Evolutionary conservation across 768 basidiomycete species (phyloP).

Genomic region (Hydnomerulius pinastri): DNA sequence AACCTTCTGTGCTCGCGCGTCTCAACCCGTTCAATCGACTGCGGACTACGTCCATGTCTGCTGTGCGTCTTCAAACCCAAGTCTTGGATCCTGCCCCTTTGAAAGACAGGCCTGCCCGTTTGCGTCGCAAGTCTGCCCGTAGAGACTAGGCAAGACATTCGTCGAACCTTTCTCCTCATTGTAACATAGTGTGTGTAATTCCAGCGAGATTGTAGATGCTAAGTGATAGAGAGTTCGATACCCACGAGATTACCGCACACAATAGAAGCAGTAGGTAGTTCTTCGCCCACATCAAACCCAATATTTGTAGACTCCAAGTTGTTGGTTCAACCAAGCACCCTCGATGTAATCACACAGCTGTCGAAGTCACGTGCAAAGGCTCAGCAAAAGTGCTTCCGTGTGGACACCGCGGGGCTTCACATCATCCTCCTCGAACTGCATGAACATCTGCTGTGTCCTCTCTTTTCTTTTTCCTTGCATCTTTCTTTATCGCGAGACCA

Average conservation of each 20-base stretch:
- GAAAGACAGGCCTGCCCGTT: conserved; percentile 10
- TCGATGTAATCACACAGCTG: conserved; percentile 5
- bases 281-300: too few relatives aligned
- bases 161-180: not conserved
- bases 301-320: too few relatives aligned
- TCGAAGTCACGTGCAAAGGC: not conserved
- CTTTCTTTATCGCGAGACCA: not conserved
- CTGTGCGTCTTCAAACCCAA: not conserved
- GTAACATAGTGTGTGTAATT: too few relatives aligned
- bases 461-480: not conserved
- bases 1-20: conserved; percentile 2
- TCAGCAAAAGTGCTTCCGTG: not conserved
- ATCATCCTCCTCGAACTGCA: too few relatives aligned
- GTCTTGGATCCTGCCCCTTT: not conserved
- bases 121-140: conserved; percentile 10
- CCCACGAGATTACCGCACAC: too few relatives aligned
- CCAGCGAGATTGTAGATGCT: too few relatives aligned
- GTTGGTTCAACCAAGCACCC: not conserved
- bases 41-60: not conserved
- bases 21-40: conserved; percentile 15
- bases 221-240: too few relatives aligned
- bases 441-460: not conserved
- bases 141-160: conserved; percentile 9
- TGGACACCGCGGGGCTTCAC: too few relatives aligned
- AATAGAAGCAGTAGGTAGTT: too few relatives aligned